Base-by-base conservation (phyloP, 2,329 filamentous ascomycete species). In the Teratosphaeria nubilosa region DNA sequence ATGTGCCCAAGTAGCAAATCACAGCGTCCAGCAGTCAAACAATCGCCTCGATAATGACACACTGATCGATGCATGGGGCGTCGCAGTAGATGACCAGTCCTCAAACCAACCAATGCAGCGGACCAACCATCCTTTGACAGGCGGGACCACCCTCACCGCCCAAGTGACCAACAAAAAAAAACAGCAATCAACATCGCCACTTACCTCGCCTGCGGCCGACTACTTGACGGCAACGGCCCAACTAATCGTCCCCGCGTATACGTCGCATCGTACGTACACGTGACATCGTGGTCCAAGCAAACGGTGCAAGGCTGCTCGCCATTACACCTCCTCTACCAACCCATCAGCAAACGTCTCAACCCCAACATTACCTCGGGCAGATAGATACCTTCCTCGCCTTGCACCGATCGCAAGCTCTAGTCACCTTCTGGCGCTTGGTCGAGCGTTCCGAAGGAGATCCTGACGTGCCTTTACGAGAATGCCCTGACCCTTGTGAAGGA, bases 211-310 rank as follows among this genome's bases (percentile, higher is more conserved):
- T 30, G 56, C 45, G 51, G 55, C 27, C 27, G 27, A 30, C 27
- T 30, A 24, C 24, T 71, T 7, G 77, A 76, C 34, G 76, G 55
- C 34, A 34, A 27, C 31, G 64, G 64, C 31, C 62, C 59, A 16
- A 65, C 65, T 1, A 64, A 56, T 31, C 62, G 60, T 59, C 61
- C 77, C 69, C 79, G 70, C 20, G 74, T 77, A 62, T 82, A 82
- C 0, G 74, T 72, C 22, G 79, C 78, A 25, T 76, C 75, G 62
- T 78, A 82, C 20, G 77, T 76, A 67, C 80, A 82, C 14, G 62
- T 60, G 6, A 64, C 62, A 27, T 64, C 68, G 20, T 68, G 66
- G 34, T 62, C 59, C 37, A 62, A 63, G 60, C 75, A 77, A 1
- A 72, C 64, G 11, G 64, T 61, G 57, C 76, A 78, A 2, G 75